Evolutionary conservation across 2,329 filamentous ascomycete genomes (phyloP).

Genomic region (Colletotrichum limetticola): DNA sequence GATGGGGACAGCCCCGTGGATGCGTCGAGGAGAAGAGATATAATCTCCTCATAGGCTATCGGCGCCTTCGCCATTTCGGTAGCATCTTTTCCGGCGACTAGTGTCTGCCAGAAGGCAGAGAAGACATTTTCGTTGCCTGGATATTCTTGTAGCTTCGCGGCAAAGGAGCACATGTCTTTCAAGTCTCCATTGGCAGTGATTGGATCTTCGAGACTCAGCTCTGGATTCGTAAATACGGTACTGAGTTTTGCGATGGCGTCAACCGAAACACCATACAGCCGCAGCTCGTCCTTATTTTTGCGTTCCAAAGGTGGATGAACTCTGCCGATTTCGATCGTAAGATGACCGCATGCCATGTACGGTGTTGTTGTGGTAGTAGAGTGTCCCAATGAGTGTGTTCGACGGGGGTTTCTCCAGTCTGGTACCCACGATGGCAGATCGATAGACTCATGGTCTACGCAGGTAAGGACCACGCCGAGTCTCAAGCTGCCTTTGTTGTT

Average conservation of each 20-base stretch:
- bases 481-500: background rate
- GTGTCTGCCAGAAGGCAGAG: constrained; percentile 7
- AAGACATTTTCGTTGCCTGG: background rate
- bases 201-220: constrained; percentile 43
- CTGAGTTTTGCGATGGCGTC: background rate
- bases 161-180: background rate
- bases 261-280: background rate
- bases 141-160: background rate
- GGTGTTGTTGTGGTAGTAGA: background rate
- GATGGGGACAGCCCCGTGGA: constrained; percentile 6
- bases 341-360: background rate
- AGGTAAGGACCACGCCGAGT: background rate
- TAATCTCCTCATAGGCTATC: background rate
- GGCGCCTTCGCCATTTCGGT: background rate
- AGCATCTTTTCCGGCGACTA: constrained; percentile 5
- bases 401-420: constrained; percentile 21
- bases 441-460: constrained; percentile 12
- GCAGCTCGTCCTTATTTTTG: background rate
- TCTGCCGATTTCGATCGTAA: background rate
- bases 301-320: background rate
- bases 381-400: background rate
- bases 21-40: constrained; percentile 16
- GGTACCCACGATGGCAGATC: constrained; percentile 28
- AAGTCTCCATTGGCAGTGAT: background rate
- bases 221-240: background rate